Evolutionary conservation across 768 basidiomycete genomes (phyloP).

Genomic region (Termitomyces sp.): DNA sequence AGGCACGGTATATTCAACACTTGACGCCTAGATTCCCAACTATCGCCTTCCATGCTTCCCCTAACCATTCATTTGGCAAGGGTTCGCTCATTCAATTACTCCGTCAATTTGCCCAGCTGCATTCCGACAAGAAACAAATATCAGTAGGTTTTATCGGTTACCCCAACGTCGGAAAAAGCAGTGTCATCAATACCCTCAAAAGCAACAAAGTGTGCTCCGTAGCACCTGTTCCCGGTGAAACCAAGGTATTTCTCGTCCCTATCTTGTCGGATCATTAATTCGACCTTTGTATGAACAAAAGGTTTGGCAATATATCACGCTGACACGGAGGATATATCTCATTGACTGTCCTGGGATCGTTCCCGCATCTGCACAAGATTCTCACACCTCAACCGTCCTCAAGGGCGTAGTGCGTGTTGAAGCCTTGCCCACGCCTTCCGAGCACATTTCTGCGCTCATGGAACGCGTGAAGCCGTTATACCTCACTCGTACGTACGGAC

Average conservation of each 20-base stretch:
- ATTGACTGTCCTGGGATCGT: conserved; percentile 99
- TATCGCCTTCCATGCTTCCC: conserved; percentile 97
- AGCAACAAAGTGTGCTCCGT: conserved; percentile 96
- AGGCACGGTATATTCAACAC: conserved; percentile 96
- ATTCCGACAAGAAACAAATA: conserved; percentile 99
- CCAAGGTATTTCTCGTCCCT: conserved; percentile 53
- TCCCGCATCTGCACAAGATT: conserved; percentile 87
- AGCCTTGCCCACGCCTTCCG: conserved; percentile 87
- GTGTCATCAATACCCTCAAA: conserved; percentile 98
- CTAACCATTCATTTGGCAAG: conserved; percentile 98
- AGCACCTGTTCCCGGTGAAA: conserved; percentile 97
- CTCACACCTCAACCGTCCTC: conserved; percentile 86
- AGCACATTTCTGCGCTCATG: conserved; percentile 88
- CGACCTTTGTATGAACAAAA: conserved; percentile 14
- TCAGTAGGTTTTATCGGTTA: conserved; percentile 98
- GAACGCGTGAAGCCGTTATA: conserved; percentile 91
- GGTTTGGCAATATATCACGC: conserved; percentile 99
- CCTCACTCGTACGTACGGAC: conserved; percentile 79
- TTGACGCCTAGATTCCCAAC: conserved; percentile 94
- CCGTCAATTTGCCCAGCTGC: conserved; percentile 93
- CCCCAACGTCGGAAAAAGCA: conserved; percentile 97
- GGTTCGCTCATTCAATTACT: conserved; percentile 96
- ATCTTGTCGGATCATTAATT: conserved; percentile 13
- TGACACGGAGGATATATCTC: conserved; percentile 94
- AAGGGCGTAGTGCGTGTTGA: conserved; percentile 98